Conservation (phyloP, 495 filamentous ascomycete genomes). For the Aspergillus baeticus region DNA sequence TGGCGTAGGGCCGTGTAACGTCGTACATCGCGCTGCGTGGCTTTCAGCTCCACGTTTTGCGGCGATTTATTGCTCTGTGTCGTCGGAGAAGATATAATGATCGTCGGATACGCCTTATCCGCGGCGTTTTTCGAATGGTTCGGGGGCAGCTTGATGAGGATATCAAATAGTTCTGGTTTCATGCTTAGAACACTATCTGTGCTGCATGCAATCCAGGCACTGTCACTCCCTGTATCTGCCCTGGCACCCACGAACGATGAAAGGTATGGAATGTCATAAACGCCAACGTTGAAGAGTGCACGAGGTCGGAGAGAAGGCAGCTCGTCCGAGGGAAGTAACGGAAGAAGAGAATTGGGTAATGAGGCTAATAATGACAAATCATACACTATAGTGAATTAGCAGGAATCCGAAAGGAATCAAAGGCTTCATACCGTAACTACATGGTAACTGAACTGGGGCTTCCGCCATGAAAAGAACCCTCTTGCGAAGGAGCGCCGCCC, state of each 20-base stretch:
- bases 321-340: conserved; percentile 43
- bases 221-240: conserved; percentile 47
- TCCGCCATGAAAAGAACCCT: conserved; percentile 81
- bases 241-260: conserved; percentile 38
- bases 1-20: conserved; percentile 71
- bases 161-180: conserved; percentile 83
- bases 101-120: conserved; percentile 68
- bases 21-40: conserved; percentile 85
- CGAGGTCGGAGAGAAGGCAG: conserved; percentile 63
- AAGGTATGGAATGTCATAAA: conserved; percentile 86
- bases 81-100: conserved; percentile 40
- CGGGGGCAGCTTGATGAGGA: conserved; percentile 77
- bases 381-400: conserved; percentile 64
- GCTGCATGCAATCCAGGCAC: conserved; percentile 89
- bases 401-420: neutral
- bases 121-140: conserved; percentile 54
- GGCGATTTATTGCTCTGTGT: conserved; percentile 27
- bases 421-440: conserved; percentile 73
- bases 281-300: conserved; percentile 84
- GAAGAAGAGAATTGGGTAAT: conserved; percentile 64
- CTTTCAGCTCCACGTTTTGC: conserved; percentile 56
- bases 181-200: conserved; percentile 87
- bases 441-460: conserved; percentile 79
- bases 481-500: conserved; percentile 85
- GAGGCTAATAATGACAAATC: conserved; percentile 89